Evolutionary conservation across 495 filamentous ascomycete species (phyloP), one percentile per base, ranked within the genome.

Genomic region (Hypoxylon fragiforme): DNA sequence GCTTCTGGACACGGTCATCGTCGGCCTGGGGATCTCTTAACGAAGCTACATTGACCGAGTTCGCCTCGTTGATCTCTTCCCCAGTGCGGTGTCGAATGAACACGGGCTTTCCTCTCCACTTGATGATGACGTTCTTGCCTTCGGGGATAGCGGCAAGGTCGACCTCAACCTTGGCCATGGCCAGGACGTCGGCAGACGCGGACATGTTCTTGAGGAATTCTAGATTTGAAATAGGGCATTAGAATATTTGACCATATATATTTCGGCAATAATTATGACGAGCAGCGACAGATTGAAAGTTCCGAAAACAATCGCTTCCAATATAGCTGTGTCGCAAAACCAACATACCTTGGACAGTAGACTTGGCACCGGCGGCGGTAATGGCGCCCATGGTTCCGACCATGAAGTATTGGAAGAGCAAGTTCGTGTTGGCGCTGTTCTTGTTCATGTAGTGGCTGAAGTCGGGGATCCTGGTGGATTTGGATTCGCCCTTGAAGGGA

Each of bases 81-180:
- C 79, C 70, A 59, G 95, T 99, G 61, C 95, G 90, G 86, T 99
- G 95, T 71, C 95, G 92, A 85, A 99, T 91, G 83, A 99, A 97
- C 73, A 99, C 90, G 72, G 95, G 95, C 86, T 99, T 99, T 70
- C 95, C 95, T 78, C 95, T 87, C 95, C 95, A 99, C 82, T 99
- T 99, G 82, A 99, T 92, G 75, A 97, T 95, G 72, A 97, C 94
- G 77, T 99, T 99, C 88, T 97, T 99, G 83, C 95, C 94, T 81
- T 97, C 92, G 32, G 95, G 94, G 68, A 99, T 97, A 43, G 87
- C 70, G 62, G 79, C 76, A 54, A 99, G 86, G 70, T 95, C 89
- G 62, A 99, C 87, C 78, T 99, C 95, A 62, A 99, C 92, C 85
- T 99, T 99, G 69, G 95, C 95, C 84, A 97, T 91, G 69, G 95